These are phyloP conservation scores for Pezicula radicicola DNA, from an alignment of 2,329 filamentous ascomycete species.

Conservation along the genomic window DNA sequence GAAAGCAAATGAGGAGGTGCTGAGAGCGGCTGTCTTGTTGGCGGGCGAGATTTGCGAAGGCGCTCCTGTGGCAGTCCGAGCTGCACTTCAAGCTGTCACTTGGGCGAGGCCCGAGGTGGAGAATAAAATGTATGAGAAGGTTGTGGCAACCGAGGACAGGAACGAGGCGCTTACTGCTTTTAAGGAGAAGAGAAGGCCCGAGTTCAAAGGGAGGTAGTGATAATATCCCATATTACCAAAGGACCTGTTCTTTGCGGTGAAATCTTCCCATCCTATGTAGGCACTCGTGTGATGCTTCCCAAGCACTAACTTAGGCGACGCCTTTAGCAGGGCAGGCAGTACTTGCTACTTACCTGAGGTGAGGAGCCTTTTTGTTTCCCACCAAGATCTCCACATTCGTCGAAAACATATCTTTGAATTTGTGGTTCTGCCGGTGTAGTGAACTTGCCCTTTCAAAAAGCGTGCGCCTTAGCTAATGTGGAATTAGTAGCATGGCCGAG, in stretches of 20 bases:
- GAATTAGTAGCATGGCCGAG: too few relatives aligned
- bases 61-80: constrained; percentile 77
- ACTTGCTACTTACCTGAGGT: too few relatives aligned
- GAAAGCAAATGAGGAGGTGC: constrained; percentile 61
- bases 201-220: constrained; percentile 51
- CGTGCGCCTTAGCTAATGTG: too few relatives aligned
- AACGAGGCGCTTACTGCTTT: constrained; percentile 88
- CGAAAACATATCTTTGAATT: too few relatives aligned
- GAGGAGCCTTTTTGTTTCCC: too few relatives aligned
- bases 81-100: constrained; percentile 75
- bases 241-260: not conserved
- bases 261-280: too few relatives aligned
- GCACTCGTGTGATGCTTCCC: too few relatives aligned
- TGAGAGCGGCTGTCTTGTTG: constrained; percentile 74
- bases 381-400: too few relatives aligned
- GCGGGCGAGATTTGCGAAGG: constrained; percentile 87
- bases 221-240: not conserved
- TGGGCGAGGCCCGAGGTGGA: constrained; percentile 74
- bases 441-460: too few relatives aligned
- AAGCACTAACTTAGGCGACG: too few relatives aligned
- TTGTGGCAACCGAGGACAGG: constrained; percentile 81
- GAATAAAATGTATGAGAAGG: constrained; percentile 80
- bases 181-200: constrained; percentile 68
- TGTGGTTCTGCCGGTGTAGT: too few relatives aligned
- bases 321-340: too few relatives aligned